Evolutionary conservation across 2,329 filamentous ascomycete genomes (phyloP), one percentile per base, ranked within the genome.

Genomic region (Talaromyces islandicus): DNA sequence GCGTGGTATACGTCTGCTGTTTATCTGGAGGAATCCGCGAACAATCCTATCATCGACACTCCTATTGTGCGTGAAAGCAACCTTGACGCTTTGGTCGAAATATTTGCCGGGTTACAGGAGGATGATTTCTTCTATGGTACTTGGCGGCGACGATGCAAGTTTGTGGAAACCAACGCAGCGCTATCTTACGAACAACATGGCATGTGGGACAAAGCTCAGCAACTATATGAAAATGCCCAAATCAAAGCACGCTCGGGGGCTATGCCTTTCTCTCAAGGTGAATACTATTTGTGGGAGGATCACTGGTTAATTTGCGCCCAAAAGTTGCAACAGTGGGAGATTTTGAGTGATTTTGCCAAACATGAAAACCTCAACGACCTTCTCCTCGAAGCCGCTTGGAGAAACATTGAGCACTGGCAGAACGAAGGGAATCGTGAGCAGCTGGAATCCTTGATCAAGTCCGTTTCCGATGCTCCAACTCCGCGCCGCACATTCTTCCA

Each of bases 281-380:
- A 99, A 75, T 99, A 99, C 76, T 97, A 96, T 85, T 84, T 99
- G 1, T 99, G 94, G 94, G 94, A 99, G 76, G 94, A 99, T 71
- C 95, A 99, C 68, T 99, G 94, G 94, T 88, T 99, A 48, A 83
- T 97, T 55, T 99, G 94, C 73, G 94, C 93, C 0, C 92, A 97
- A 77, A 99, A 99, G 77, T 82, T 99, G 52, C 95, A 99, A 73
- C 95, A 99, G 71, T 99, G 94, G 94, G 94, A 99, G 68, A 93
- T 99, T 60, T 77, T 99, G 35, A 91, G 92, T 63, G 95, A 99
- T 68, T 97, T 97, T 70, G 92, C 94, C 4, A 99, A 99, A 76
- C 94, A 99, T 69, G 95, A 99, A 72, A 99, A 99, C 70, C 89
- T 97, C 76, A 96, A 97, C 70, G 94, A 99, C 71, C 85, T 99